Base-by-base conservation (phyloP, 192 early-diverging fungal species). In the Backusella circina region DNA sequence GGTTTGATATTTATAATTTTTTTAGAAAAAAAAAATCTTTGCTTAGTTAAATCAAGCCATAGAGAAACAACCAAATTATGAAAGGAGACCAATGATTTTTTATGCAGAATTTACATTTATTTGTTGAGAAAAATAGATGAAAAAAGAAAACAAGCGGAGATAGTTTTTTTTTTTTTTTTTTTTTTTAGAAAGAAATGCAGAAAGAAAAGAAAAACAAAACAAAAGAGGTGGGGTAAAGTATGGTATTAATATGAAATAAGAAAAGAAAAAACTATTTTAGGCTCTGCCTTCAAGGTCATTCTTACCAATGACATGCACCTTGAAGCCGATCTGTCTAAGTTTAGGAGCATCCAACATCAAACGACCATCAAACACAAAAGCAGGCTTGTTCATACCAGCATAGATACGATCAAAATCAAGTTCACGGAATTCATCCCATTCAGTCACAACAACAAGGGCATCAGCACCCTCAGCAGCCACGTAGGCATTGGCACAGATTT, bases 321-420 rank as follows among this genome's bases (percentile, higher is more conserved):
- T 77, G 86, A 98, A 97, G 7, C 96, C 96, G 73, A 97, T 93
- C 10, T 85, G 73, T 68, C 84, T 78, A 7, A 98, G 81, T 67
- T 87, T 86, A 61, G 82, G 78, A 64, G 75, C 79, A 81, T 93
- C 90, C 30, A 97, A 79, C 74, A 97, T 88, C 36, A 95, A 82
- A 61, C 95, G 93, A 47, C 96, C 96, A 71, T 98, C 96, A 87
- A 98, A 96, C 39, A 97, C 84, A 75, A 91, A 94, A 28, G 94
- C 94, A 18, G 94, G 95, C 80, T 92, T 94, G 51, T 91, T 84
- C 93, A 95, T 95, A 6, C 79, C 72, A 30, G 82, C 73, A 66
- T 88, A 91, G 35, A 95, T 88, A 70, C 67, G 77, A 28, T 83
- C 30, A 86, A 92, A 96, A 82, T 96, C 93, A 18, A 89, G 76